Evolutionary conservation across 78 protist species (phyloP), one percentile per base, ranked within the genome.

Genomic region (Andalucia godoyi): DNA sequence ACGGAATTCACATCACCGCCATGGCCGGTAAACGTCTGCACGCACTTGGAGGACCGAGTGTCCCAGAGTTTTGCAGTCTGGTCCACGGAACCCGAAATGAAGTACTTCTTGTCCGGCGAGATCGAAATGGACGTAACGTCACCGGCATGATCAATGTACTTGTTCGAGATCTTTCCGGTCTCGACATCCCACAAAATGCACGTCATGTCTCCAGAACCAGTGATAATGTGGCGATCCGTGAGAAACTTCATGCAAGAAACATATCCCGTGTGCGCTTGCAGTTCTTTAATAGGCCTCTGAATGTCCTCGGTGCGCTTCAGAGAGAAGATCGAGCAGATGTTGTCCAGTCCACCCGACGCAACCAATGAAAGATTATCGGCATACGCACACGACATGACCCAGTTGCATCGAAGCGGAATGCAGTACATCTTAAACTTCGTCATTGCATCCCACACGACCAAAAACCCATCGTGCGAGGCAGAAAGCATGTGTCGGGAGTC

Each of bases 361-460:
- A 94, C 95, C 55, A 69, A 65, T 45, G 50, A 57, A 18, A 91
- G 88, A 4, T 74, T 57, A 36, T 95, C 96, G 25, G 98, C 66
- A 29, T 90, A 93, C 13, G 95, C 98, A 57, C 98, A 94, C 1
- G 95, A 85, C 98, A 91, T 94, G 30, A 94, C 96, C 96, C 96
- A 93, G 39, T 84, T 66, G 13, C 81, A 77, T 32, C 84, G 81
- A 23, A 93, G 81, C 17, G 95, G 93, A 41, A 94, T 87, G 47
- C 89, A 88, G 42, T 83, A 89, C 0, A 89, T 63, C 68, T 80
- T 72, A 66, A 57, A 53, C 30, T 74, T 68, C 9, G 90, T 70
- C 50, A 75, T 45, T 46, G 92, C 95, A 39, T 93, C 84, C 97
- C 97, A 93, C 30, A 93, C 86, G 25, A 93, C 55, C 36, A 93